Base-by-base conservation (phyloP, 2,329 filamentous ascomycete genomes). In the Colletotrichum sp. region DNA sequence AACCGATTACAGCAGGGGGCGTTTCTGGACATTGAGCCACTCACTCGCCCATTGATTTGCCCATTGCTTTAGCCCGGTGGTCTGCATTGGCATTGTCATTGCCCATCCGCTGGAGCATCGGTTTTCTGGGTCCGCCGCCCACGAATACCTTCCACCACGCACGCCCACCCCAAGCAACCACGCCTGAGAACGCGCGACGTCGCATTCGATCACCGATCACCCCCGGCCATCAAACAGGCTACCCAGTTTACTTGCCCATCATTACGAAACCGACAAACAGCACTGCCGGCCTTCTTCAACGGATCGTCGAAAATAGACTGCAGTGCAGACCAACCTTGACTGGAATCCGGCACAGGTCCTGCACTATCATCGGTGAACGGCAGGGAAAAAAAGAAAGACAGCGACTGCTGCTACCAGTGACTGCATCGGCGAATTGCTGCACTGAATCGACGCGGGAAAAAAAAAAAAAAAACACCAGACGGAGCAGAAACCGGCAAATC, bases 401-500 rank as follows among this genome's bases (percentile, higher is more conserved):
- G 8, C 12, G 15, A 57, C 52, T 28, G 30, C 18, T 43, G 38
- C 38, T n/a, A 43, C 9, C 28, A 64, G 38, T 30, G 55, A 66
- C 60, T 18, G 28, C 65, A 63, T 60, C 72, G 36, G 60, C 15
- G 28, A 67, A 12, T 28, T 52, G 34, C 43, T 55, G 64, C 58
- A 61, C 64, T 52, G 58, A 68, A 38, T 61, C 18, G 58, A 65
- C 34, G 16, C 26, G 38, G 55, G 36, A 57, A 64, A 63, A 15
- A 26, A 71, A 63, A 71, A 63, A 43, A 67, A 43, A 67, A 4
- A 57, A 48, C 10, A 73, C 55, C 63, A 58, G 73, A 72, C 73
- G 73, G 34, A 75, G 55, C 60, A 75, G 64, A 75, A 65, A 68
- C 73, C 64, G 70, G 48, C 34, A 65, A 67, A 75, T 69, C 73